A percentile compares a stretch with the other conserved stretches of the same genome.
Conservation (phyloP, 805 yeast species). For the Cyberlindnera galapagoensis region DNA sequence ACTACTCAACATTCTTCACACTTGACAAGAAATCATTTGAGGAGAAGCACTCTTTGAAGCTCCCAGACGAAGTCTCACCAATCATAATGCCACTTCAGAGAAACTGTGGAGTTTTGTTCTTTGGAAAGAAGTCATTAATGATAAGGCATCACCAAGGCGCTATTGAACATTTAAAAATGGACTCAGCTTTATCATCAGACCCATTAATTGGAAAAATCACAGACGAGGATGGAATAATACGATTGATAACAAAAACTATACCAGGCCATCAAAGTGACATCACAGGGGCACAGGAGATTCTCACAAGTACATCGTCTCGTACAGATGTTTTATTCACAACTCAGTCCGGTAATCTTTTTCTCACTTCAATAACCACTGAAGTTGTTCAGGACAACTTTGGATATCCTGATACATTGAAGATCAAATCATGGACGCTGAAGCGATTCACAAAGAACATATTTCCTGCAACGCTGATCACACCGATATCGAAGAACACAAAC, state of each 20-base stretch:
- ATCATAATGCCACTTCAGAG: slow-evolving; percentile 3
- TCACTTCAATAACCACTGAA: slow-evolving; percentile 4
- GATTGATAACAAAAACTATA: slow-evolving; percentile 5
- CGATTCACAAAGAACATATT: slow-evolving; percentile 4
- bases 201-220: no score
- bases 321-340: slow-evolving; percentile 7
- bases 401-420: slow-evolving; percentile 3
- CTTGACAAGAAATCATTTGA: slow-evolving; percentile 2
- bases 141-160: no score
- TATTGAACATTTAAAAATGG: no score
- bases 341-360: slow-evolving; percentile 3
- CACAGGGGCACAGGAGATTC: slow-evolving; percentile 4
- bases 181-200: no score
- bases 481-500: slow-evolving; percentile 4
- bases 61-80: slow-evolving; percentile 12
- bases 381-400: slow-evolving; percentile 6
- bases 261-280: slow-evolving; percentile 5
- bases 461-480: slow-evolving; percentile 5
- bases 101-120: slow-evolving; percentile 9
- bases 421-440: slow-evolving; percentile 9
- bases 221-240: slow-evolving; percentile 1
- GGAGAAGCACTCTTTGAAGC: slow-evolving; percentile 2
- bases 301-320: not conserved
- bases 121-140: no score
- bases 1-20: slow-evolving; percentile 9